Conservation (phyloP, 495 filamentous ascomycete genomes). For the Podospora didyma region DNA sequence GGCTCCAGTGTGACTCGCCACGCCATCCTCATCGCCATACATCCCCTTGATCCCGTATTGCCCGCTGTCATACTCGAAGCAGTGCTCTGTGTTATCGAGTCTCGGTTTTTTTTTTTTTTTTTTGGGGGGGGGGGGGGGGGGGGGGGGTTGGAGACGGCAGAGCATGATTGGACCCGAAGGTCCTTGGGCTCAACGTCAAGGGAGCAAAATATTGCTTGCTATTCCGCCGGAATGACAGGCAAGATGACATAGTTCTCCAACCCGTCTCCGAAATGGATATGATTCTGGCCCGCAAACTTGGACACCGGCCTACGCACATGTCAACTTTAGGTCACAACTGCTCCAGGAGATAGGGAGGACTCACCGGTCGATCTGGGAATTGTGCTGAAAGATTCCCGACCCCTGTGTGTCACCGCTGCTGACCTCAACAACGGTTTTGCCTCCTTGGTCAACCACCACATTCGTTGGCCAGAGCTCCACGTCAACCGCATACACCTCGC, state of each 20-base stretch:
- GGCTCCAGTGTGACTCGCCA: too few species aligned
- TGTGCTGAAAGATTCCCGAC: slow-evolving; percentile 54
- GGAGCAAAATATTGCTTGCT: too few species aligned
- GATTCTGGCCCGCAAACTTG: slow-evolving; percentile 49
- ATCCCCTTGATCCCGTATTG: not conserved
- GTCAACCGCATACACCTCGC: slow-evolving; percentile 58
- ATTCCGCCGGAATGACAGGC: slow-evolving; percentile 48
- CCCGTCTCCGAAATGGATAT: slow-evolving; percentile 51
- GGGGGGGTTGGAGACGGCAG: too few species aligned
- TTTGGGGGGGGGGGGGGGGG: too few species aligned
- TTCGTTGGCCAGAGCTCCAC: slow-evolving; percentile 70
- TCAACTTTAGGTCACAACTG: not conserved
- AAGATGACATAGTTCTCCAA: slow-evolving; percentile 52
- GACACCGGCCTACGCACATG: slow-evolving; percentile 31
- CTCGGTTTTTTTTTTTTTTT: too few species aligned
- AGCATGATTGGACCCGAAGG: too few species aligned
- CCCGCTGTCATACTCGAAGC: too few species aligned
- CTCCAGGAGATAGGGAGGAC: slow-evolving; percentile 6
- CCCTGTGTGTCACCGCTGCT: slow-evolving; percentile 59
- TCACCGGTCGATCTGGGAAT: slow-evolving; percentile 34
- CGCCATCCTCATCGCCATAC: not conserved
- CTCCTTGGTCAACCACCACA: slow-evolving; percentile 54
- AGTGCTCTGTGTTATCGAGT: too few species aligned
- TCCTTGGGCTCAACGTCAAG: too few species aligned
- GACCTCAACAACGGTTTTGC: slow-evolving; percentile 55